Conservation (phyloP, 352 stramenopile species). For the Pythium phragmitis region DNA sequence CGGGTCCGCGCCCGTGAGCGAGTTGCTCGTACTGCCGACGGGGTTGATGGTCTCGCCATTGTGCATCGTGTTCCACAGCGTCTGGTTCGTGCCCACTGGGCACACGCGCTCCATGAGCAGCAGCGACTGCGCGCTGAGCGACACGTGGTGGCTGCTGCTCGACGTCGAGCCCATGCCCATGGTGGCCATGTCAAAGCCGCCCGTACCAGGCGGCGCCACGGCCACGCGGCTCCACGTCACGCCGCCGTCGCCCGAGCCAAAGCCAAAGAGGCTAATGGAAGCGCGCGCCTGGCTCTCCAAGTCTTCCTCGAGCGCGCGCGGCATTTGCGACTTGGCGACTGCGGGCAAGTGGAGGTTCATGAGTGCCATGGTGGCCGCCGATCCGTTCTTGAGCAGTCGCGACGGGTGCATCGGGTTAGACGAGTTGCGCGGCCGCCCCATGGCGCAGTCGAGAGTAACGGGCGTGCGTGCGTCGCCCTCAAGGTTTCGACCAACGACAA, state of each 20-base stretch:
- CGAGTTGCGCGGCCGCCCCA: slow-evolving; percentile 18
- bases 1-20: not conserved
- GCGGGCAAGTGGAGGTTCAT: slow-evolving; percentile 21
- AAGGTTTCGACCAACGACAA: too few relatives aligned
- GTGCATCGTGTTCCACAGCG: slow-evolving; percentile 67
- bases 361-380: slow-evolving; percentile 10
- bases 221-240: slow-evolving; percentile 60
- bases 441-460: not conserved
- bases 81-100: slow-evolving; percentile 55
- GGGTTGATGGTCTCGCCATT: slow-evolving; percentile 32
- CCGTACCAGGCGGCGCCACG: slow-evolving; percentile 16
- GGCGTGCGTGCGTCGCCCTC: too few relatives aligned
- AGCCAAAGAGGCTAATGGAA: slow-evolving; percentile 70
- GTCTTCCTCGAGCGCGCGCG: slow-evolving; percentile 30
- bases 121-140: slow-evolving; percentile 28
- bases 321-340: slow-evolving; percentile 6
- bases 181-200: slow-evolving; percentile 2
- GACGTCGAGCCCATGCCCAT: slow-evolving; percentile 3
- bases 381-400: slow-evolving; percentile 23
- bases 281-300: slow-evolving; percentile 50
- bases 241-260: slow-evolving; percentile 45
- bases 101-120: slow-evolving; percentile 62
- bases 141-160: slow-evolving; percentile 18
- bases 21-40: slow-evolving; percentile 25
- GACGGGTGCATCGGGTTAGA: slow-evolving; percentile 23